Base-by-base conservation (phyloP, 495 filamentous ascomycete species). In the Margaritispora aquatica region DNA sequence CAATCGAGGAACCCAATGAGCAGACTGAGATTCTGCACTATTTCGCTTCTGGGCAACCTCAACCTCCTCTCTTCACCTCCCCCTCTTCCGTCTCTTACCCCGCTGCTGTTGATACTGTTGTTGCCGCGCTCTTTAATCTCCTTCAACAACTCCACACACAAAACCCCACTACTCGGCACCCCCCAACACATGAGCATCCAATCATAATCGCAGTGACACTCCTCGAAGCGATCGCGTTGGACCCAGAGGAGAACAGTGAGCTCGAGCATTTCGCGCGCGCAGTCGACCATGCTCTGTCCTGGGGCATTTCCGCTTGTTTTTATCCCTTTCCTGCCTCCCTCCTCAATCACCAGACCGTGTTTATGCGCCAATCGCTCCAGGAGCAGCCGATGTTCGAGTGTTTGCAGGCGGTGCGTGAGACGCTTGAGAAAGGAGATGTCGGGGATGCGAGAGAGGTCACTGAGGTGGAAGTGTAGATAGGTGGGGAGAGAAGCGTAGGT, bases 1-100 rank as follows among this genome's bases (percentile, higher is more conserved):
- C 66, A 68, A 31, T 68, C 66, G 7, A 68, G 34, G 36, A 68
- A 68, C 1, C 66, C 62, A 27, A 65, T 63, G 4, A 68, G 49
- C 2, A 68, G 60, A 36, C 29, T 54, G 13, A 68, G 52, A 44
- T 65, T 65, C 51, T 68, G 66, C 1, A 68, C 63, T 20, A 68
- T 60, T 31, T 65, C 62, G 9, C 57, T 56, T 11, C 66, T 60
- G 8, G 66, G 60, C 1, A 68, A 22, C 26, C 38, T 13, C 3
- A 59, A 47, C 2, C 41, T 57, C 20, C 38, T 50, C 26, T 53
- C 48, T 20, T 52, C 50, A 0, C 54, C 46, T 8, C 2, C 10
- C 17, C 38, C 38, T 15, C 7, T n/a, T 9, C 38, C 38, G 3
- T 3, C 3, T 3, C 38, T 17, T 15, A 15, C 38, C 3, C 11